Conservation (phyloP, 75 land plant species). For the Cunninghamia lanceolata region DNA sequence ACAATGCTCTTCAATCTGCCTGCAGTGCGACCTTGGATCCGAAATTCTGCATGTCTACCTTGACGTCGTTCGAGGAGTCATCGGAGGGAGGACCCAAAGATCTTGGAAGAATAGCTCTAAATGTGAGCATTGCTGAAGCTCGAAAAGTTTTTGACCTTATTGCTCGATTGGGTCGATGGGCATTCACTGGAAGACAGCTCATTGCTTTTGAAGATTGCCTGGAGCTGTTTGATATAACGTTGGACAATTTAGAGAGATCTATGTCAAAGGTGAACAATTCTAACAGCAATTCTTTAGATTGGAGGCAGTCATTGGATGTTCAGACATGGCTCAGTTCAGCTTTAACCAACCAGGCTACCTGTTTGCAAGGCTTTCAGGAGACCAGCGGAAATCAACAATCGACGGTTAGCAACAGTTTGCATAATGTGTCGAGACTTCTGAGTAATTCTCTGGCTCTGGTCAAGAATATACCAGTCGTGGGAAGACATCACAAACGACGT, state of each 20-base stretch:
- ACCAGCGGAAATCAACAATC: constrained; percentile 10
- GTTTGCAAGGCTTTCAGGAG: constrained; percentile 52
- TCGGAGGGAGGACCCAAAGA: background rate
- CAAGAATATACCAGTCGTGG: constrained; percentile 35
- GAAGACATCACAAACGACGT: constrained; percentile 18
- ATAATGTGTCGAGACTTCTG: constrained; percentile 23
- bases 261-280: constrained; percentile 17
- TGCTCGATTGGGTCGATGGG: background rate
- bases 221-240: constrained; percentile 38
- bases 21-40: background rate
- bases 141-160: background rate
- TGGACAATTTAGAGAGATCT: constrained; percentile 23
- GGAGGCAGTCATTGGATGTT: background rate
- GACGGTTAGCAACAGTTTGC: constrained; percentile 8
- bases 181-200: background rate
- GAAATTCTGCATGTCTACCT: background rate
- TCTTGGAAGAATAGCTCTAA: background rate
- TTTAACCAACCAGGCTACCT: constrained; percentile 62
- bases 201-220: constrained; percentile 52
- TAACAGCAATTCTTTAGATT: background rate
- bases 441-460: constrained; percentile 46
- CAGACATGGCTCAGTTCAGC: constrained; percentile 37
- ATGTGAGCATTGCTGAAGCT: background rate
- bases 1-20: background rate
- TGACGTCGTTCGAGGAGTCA: background rate